phyloP scores from a whole-genome alignment of 1,284 basidiomycete species.

The Melampsora americana region DNA sequence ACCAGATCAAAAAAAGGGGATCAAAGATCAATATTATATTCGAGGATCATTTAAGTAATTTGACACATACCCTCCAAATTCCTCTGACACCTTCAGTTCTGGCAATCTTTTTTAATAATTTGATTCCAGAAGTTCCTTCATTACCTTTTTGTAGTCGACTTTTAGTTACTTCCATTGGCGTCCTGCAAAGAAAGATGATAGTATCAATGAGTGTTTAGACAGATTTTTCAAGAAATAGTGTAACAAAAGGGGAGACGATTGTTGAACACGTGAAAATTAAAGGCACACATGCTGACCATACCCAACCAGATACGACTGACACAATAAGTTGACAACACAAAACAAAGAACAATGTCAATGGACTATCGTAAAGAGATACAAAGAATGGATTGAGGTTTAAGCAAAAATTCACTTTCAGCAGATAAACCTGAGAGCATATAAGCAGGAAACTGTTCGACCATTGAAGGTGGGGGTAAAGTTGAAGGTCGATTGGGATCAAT shows the following conservation, averaged over 20 bases:
- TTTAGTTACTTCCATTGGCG: not conserved
- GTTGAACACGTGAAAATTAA: not conserved
- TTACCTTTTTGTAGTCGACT: conserved; percentile 3
- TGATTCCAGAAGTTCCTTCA: not conserved
- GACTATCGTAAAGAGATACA: not conserved
- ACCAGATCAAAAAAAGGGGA: too few relatives aligned
- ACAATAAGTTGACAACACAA: not conserved
- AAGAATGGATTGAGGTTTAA: not conserved
- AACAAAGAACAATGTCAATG: not conserved
- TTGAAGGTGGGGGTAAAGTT: not conserved
- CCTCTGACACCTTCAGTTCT: conserved; percentile 1
- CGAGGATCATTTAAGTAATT: not conserved
- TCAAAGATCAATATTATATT: not conserved
- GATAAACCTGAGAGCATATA: conserved; percentile 12
- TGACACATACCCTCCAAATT: not conserved
- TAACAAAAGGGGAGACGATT: too few relatives aligned
- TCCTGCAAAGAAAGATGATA: not conserved
- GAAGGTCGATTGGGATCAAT: conserved; percentile 2
- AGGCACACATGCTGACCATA: conserved; percentile 11
- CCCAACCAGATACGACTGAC: conserved; percentile 4
- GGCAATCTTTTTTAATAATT: conserved; percentile 7
- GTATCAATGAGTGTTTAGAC: not conserved
- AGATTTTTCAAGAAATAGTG: too few relatives aligned
- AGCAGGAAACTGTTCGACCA: conserved; percentile 10
- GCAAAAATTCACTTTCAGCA: not conserved